Percentiles rank a stretch among this genome's conserved stretches.
Evolutionary conservation across 2,329 filamentous ascomycete species (phyloP).

Genomic region (Elsinoe batatas): DNA sequence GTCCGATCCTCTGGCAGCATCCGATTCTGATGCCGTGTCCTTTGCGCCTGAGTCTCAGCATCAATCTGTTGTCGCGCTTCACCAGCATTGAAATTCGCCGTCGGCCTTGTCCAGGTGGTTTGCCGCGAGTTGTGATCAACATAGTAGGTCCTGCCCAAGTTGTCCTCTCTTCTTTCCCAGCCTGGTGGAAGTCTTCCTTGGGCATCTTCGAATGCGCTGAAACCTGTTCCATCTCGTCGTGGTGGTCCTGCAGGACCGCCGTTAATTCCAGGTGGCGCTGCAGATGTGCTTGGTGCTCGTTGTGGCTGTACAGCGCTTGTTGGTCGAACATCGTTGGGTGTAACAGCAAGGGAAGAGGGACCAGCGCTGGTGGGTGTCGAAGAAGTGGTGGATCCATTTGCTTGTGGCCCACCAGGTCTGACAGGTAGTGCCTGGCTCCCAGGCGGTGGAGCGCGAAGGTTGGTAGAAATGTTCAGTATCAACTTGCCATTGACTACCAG

Average conservation of each 20-base stretch:
- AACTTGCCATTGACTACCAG: conserved; percentile 95
- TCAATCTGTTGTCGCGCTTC: conserved; percentile 73
- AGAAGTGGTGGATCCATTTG: conserved; percentile 28
- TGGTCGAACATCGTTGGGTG: conserved; percentile 19
- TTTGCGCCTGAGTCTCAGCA: conserved; percentile 84
- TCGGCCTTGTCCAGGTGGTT: conserved; percentile 90
- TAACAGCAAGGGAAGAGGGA: conserved; percentile 23
- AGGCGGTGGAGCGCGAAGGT: conserved; percentile 46
- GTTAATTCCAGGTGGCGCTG: conserved; percentile 23
- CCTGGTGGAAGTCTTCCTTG: conserved; percentile 85
- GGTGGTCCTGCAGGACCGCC: conserved; percentile 25
- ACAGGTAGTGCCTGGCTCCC: conserved; percentile 26
- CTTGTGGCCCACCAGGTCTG: conserved; percentile 26
- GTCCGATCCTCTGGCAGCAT: conserved; percentile 93
- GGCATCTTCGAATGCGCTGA: conserved; percentile 94
- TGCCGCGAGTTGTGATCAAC: conserved; percentile 96
- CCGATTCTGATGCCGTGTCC: conserved; percentile 86
- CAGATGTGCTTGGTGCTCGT: conserved; percentile 20
- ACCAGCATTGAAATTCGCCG: conserved; percentile 63
- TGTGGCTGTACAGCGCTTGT: conserved; percentile 21
- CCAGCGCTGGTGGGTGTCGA: conserved; percentile 34
- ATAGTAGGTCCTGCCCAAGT: conserved; percentile 90
- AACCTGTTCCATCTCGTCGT: conserved; percentile 31
- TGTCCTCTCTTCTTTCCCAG: conserved; percentile 94
- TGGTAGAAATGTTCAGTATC: conserved; percentile 92